These are phyloP conservation scores for Solanum stenotomum DNA, from an alignment of 257 asterid species.

Conservation along the genomic window DNA sequence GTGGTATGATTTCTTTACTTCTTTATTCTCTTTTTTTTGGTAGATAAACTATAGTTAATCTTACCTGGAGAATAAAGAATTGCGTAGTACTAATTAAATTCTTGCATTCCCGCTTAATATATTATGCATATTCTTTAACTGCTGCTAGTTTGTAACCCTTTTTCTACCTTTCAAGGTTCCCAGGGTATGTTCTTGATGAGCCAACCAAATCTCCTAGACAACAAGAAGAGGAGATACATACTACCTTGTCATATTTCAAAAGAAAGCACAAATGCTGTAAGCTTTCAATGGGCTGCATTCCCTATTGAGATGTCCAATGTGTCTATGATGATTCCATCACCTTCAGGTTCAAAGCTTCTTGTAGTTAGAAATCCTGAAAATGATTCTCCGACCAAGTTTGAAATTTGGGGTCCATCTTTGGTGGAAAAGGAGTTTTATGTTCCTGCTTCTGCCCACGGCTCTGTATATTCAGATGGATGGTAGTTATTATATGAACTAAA, in stretches of 20 bases:
- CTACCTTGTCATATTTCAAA: slow-evolving; percentile 53
- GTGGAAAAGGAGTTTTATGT: slow-evolving; percentile 62
- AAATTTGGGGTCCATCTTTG: slow-evolving; percentile 73
- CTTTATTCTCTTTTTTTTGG: background rate
- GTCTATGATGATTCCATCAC: slow-evolving; percentile 70
- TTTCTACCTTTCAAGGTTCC: slow-evolving; percentile 29
- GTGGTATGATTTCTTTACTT: slow-evolving; percentile 27
- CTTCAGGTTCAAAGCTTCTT: slow-evolving; percentile 83
- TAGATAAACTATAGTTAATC: background rate
- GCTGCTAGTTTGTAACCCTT: background rate
- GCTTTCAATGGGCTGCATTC: slow-evolving; percentile 84
- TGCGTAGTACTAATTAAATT: background rate
- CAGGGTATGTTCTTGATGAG: slow-evolving; percentile 61
- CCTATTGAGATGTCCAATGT: slow-evolving; percentile 76
- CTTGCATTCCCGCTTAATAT: background rate
- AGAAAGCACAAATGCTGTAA: slow-evolving; percentile 29
- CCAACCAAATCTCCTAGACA: slow-evolving; percentile 74
- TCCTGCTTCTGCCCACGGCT: slow-evolving; percentile 68
- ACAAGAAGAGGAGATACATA: slow-evolving; percentile 65
- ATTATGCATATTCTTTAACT: background rate
- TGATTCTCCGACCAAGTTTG: slow-evolving; percentile 81
- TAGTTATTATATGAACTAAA: slow-evolving; percentile 9
- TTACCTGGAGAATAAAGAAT: background rate
- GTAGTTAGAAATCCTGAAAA: slow-evolving; percentile 70
- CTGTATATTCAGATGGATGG: slow-evolving; percentile 91